A percentile compares a stretch with the other conserved stretches of the same genome.
phyloP scores from a whole-genome alignment of 2,329 filamentous ascomycete genomes.

The Exophiala phaeomuriformis region DNA sequence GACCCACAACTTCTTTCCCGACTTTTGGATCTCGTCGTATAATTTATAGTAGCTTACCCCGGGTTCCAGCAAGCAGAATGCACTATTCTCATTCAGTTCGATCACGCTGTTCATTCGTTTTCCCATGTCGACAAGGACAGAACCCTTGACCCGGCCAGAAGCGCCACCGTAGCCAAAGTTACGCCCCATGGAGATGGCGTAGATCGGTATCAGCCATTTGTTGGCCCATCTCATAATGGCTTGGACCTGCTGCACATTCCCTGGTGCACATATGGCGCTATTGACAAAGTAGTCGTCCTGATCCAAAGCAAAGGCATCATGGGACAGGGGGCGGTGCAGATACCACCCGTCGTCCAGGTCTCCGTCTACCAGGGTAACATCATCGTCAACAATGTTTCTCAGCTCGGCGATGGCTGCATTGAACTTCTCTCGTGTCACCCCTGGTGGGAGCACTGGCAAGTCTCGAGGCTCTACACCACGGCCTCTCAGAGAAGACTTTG shows the following conservation, averaged over 20 bases:
- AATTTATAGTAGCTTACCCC: constrained; percentile 44
- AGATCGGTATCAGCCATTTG: constrained; percentile 32
- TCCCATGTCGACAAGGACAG: constrained; percentile 40
- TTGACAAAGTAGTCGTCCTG: constrained; percentile 41
- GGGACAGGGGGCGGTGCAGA: constrained; percentile 33
- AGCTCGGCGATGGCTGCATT: constrained; percentile 22
- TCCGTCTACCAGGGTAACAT: constrained; percentile 28
- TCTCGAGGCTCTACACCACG: too few species aligned
- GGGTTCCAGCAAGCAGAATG: constrained; percentile 33
- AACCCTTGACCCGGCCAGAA: constrained; percentile 40
- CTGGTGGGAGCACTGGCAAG: constrained; percentile 17
- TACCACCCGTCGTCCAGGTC: constrained; percentile 28
- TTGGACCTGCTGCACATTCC: constrained; percentile 31
- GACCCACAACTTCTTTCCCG: constrained; percentile 41
- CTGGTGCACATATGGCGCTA: constrained; percentile 35
- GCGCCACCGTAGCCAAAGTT: constrained; percentile 47
- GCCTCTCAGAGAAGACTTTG: too few species aligned
- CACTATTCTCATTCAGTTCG: constrained; percentile 31
- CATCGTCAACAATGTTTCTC: constrained; percentile 24
- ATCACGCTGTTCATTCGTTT: constrained; percentile 34
- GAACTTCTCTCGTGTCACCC: constrained; percentile 22
- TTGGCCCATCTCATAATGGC: constrained; percentile 30
- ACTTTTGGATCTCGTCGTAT: constrained; percentile 39
- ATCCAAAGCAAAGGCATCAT: constrained; percentile 37
- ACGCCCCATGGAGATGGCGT: constrained; percentile 35